These are phyloP conservation scores for Ogataea nakhonphanomensis DNA, from an alignment of 805 yeast species.

Conservation along the genomic window DNA sequence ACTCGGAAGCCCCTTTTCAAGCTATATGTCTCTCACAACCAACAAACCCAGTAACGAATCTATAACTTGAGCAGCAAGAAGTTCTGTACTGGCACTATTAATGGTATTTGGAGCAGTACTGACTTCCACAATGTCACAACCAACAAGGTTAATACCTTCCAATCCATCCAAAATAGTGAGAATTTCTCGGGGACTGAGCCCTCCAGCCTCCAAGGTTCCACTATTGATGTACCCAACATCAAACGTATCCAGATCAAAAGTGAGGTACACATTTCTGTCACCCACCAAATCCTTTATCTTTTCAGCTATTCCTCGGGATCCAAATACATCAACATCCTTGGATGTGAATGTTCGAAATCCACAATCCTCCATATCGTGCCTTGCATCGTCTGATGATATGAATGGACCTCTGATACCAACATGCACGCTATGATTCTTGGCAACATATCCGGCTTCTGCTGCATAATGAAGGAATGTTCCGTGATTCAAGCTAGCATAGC, in stretches of 20 bases:
- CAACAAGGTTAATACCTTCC: conserved; percentile 58
- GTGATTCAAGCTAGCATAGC: conserved; percentile 55
- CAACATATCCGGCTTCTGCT: conserved; percentile 58
- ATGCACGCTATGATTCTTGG: conserved; percentile 48
- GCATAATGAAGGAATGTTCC: conserved; percentile 73
- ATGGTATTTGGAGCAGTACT: conserved; percentile 59
- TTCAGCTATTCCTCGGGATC: conserved; percentile 35
- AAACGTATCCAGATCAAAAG: conserved; percentile 57
- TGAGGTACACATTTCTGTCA: conserved; percentile 40
- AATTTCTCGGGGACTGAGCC: conserved; percentile 64
- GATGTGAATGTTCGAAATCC: conserved; percentile 47
- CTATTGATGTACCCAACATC: conserved; percentile 79
- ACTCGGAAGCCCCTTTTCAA: too few species aligned
- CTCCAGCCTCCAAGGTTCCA: conserved; percentile 78
- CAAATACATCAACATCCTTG: conserved; percentile 43
- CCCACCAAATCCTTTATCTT: conserved; percentile 37
- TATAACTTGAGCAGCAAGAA: conserved; percentile 64
- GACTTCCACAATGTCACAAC: conserved; percentile 77
- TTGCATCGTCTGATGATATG: conserved; percentile 32
- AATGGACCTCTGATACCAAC: conserved; percentile 67
- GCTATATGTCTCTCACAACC: conserved; percentile 28
- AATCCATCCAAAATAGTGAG: conserved; percentile 45
- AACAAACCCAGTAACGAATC: conserved; percentile 47
- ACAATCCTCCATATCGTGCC: conserved; percentile 46
- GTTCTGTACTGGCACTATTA: conserved; percentile 55